Percentiles rank a stretch among this genome's conserved stretches.
Evolutionary conservation across 2,329 filamentous ascomycete genomes (phyloP).

Genomic region (Neophaeococcomyces aloes): DNA sequence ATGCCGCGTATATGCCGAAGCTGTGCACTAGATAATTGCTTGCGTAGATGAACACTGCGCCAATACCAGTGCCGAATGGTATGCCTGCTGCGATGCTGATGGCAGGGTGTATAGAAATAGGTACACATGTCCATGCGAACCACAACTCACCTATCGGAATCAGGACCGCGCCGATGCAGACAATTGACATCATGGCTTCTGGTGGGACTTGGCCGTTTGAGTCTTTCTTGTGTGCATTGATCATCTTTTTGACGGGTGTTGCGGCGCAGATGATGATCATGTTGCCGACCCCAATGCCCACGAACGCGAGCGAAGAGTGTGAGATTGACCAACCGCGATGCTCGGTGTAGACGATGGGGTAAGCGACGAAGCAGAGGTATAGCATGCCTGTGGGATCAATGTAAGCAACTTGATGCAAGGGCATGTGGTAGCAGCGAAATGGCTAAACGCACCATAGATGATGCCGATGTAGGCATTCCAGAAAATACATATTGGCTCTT

Average conservation of each 20-base stretch:
- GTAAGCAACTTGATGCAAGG: not conserved
- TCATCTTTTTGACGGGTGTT: constrained; percentile 64
- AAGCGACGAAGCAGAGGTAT: constrained; percentile 83
- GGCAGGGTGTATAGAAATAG: constrained; percentile 69
- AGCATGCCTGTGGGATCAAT: constrained; percentile 47
- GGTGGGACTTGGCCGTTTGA: constrained; percentile 49
- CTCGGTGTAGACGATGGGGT: constrained; percentile 70
- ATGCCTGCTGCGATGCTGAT: constrained; percentile 66
- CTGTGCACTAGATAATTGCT: constrained; percentile 68
- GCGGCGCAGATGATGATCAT: constrained; percentile 44
- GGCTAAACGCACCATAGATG: constrained; percentile 48
- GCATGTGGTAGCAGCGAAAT: not conserved
- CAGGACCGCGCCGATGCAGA: constrained; percentile 65
- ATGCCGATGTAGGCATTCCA: constrained; percentile 64
- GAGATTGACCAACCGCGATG: constrained; percentile 67
- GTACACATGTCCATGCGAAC: constrained; percentile 81
- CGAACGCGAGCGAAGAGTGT: constrained; percentile 64
- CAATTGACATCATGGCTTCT: constrained; percentile 70
- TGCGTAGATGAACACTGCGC: constrained; percentile 69
- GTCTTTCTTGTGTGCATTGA: constrained; percentile 60
- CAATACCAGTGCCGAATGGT: constrained; percentile 68
- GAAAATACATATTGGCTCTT: constrained; percentile 77
- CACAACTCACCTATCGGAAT: constrained; percentile 70
- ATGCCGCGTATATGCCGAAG: constrained; percentile 74
- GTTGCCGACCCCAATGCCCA: constrained; percentile 55